These are phyloP conservation scores for Hymenoscyphus fructigenus DNA, from an alignment of 2,329 filamentous ascomycete genomes.

Conservation along the genomic window DNA sequence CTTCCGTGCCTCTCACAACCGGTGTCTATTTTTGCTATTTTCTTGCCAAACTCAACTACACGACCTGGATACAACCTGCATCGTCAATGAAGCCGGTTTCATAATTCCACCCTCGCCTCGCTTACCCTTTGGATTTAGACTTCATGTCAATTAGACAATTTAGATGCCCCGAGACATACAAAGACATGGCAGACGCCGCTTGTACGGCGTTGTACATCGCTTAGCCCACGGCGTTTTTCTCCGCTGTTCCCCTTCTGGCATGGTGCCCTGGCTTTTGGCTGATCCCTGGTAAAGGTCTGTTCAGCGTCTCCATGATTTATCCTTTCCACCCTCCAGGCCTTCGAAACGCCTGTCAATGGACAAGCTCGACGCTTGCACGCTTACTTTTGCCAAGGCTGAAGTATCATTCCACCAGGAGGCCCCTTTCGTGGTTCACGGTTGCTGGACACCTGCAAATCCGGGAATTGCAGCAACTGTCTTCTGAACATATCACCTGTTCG, in stretches of 20 bases:
- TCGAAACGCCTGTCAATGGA: conserved; percentile 1
- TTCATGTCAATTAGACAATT: background rate
- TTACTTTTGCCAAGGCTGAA: background rate
- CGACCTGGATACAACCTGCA: background rate
- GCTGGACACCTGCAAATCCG: background rate
- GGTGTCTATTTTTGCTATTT: background rate
- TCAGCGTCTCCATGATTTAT: conserved; percentile 2
- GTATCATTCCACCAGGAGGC: background rate
- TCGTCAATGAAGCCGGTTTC: background rate
- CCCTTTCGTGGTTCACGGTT: background rate
- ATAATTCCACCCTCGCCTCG: background rate
- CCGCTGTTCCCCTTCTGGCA: background rate
- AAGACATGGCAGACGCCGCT: background rate
- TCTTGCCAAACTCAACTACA: background rate
- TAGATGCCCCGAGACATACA: background rate
- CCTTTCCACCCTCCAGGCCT: background rate
- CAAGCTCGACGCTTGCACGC: background rate
- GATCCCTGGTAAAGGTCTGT: conserved; percentile 1
- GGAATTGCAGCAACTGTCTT: too few species aligned
- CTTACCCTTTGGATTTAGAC: background rate
- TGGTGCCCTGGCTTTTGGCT: background rate
- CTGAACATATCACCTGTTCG: background rate
- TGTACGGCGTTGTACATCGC: background rate
- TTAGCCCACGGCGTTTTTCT: background rate
- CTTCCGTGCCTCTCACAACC: background rate